phyloP scores from a whole-genome alignment of 345 rosid species.

The Eucalyptus sp. region DNA sequence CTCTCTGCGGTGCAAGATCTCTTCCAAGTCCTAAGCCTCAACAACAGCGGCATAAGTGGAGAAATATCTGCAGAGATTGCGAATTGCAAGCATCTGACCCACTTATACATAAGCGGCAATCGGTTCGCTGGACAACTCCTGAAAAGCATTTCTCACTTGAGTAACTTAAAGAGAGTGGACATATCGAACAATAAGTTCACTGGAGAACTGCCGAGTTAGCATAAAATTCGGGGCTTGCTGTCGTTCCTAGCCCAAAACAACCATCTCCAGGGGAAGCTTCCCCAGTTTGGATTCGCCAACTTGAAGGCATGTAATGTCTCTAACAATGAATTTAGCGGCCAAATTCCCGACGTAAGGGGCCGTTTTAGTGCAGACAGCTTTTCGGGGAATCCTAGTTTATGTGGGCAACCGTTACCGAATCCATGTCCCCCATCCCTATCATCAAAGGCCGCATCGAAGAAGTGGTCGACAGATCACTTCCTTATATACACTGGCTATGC shows the following conservation, averaged over 20 bases:
- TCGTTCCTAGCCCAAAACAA: conserved; percentile 3
- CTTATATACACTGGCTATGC: not conserved
- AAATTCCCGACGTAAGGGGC: not conserved
- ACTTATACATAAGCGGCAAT: not conserved
- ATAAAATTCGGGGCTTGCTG: not conserved
- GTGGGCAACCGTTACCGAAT: not conserved
- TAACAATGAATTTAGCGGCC: conserved; percentile 3
- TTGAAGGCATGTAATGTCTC: conserved; percentile 3
- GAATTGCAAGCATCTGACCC: conserved; percentile 2
- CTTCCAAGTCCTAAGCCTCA: not conserved
- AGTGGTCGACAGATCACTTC: not conserved
- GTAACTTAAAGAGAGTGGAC: not conserved
- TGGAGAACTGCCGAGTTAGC: not conserved
- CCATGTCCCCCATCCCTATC: not conserved
- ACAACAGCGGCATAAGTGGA: not conserved
- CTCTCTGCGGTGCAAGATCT: not conserved
- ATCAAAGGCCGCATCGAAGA: not conserved
- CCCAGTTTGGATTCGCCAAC: not conserved
- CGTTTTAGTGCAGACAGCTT: conserved; percentile 1
- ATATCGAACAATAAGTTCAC: not conserved
- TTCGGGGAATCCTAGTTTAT: not conserved
- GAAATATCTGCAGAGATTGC: not conserved
- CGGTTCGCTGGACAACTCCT: not conserved
- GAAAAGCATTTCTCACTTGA: not conserved
- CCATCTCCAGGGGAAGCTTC: not conserved